Percentiles rank a stretch among this genome's conserved stretches.
Conservation (phyloP, 805 yeast genomes). For the Yarrowia deformans region DNA sequence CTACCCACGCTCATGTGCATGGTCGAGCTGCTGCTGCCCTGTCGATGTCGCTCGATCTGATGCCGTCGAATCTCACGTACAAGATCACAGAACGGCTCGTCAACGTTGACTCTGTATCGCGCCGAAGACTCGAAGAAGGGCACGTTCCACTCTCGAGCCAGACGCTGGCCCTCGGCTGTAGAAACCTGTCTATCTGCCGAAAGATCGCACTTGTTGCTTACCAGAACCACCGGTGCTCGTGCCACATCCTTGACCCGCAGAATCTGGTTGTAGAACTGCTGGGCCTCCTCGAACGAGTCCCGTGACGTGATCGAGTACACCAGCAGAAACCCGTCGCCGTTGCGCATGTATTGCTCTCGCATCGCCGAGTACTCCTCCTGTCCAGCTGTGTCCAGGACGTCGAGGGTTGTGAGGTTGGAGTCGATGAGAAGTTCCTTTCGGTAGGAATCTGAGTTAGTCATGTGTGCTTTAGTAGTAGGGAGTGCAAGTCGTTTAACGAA, state of each 20-base stretch:
- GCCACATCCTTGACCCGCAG: slow-evolving; percentile 64
- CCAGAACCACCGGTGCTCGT: slow-evolving; percentile 79
- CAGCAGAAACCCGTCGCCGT: slow-evolving; percentile 91
- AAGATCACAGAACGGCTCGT: slow-evolving; percentile 73
- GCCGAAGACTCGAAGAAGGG: slow-evolving; percentile 90
- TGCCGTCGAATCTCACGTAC: slow-evolving; percentile 48
- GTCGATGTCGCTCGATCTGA: slow-evolving; percentile 40
- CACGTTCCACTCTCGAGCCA: slow-evolving; percentile 68
- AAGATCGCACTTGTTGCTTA: slow-evolving; percentile 89
- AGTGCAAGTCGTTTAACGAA: too few species aligned
- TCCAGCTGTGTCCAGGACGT: slow-evolving; percentile 97
- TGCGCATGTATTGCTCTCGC: slow-evolving; percentile 94
- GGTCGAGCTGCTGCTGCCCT: slow-evolving; percentile 29
- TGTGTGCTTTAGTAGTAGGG: too few species aligned
- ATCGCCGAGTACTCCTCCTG: slow-evolving; percentile 95
- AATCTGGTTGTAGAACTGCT: slow-evolving; percentile 79
- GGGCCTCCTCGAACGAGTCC: slow-evolving; percentile 83
- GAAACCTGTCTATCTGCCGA: slow-evolving; percentile 79
- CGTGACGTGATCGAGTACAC: slow-evolving; percentile 87
- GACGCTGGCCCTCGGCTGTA: slow-evolving; percentile 80
- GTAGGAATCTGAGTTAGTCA: slow-evolving; percentile 51
- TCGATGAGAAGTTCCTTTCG: slow-evolving; percentile 88
- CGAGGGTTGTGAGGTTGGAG: slow-evolving; percentile 75
- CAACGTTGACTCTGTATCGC: slow-evolving; percentile 88
- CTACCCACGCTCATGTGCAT: slow-evolving; percentile 29